Evolutionary conservation across 192 early-diverging fungal genomes (phyloP), one percentile per base, ranked within the genome.

Genomic region (Rhizophagus sp.): DNA sequence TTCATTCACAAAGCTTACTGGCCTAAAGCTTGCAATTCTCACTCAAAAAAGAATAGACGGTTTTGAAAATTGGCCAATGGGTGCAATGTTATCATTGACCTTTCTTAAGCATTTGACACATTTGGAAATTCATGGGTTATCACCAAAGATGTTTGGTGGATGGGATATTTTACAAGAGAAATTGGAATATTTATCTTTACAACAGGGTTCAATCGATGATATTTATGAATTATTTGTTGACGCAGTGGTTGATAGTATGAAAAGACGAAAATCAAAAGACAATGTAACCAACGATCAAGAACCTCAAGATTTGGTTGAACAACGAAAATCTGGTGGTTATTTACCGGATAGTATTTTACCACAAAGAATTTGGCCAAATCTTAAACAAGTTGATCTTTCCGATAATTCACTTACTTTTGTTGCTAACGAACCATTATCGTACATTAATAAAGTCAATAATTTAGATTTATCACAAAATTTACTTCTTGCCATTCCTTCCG

Each of bases 401-500:
- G 86, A 91, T 63, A 91, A 91, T 70, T 79, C 80, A 49, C 76
- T 91, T 10, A 80, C 85, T 3, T 67, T 90, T 39, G 30, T 79
- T 27, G 74, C 85, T n/a, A 76, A 73, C 11, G 84, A 87, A 24
- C 83, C 88, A 9, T 74, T 88, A 15, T 36, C 65, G 3, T 78
- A 84, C 22, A 74, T 89, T 36, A 82, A 76, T 9, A 81, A 80
- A 49, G 63, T 88, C 41, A 84, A 83, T 2, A 85, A 83, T 57
- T 75, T 91, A 34, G 88, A 91, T 83, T 76, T 91, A 25, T 87
- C 88, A 2, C 76, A 84, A 41, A 91, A 91, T 66, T 52, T 91
- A 41, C 66, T 91, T 17, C 83, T 85, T 36, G 83, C 85, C 62
- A 76, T 87, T 34, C 88, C 90, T 3, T 62, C 70, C 3, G 79